phyloP scores from a whole-genome alignment of 2,329 filamentous ascomycete genomes.

The Penicillium sp. region DNA sequence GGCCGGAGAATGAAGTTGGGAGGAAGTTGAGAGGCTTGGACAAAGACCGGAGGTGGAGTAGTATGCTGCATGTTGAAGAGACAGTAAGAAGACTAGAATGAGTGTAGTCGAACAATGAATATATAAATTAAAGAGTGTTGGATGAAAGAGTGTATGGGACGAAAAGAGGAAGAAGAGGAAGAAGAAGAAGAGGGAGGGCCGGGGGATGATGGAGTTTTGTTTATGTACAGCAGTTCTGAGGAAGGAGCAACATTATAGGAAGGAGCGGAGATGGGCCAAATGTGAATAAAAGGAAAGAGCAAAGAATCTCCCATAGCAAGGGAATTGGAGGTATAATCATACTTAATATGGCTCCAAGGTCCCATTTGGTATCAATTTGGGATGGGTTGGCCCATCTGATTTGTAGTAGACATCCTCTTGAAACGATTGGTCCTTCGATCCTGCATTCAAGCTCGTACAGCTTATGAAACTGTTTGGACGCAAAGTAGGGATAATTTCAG shows the following conservation, averaged over 20 bases:
- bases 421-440: background rate
- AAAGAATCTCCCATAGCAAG: background rate
- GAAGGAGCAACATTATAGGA: background rate
- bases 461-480: no score
- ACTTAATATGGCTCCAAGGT: background rate
- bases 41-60: background rate
- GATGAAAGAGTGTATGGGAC: slow-evolving; percentile 13
- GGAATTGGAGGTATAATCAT: background rate
- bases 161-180: slow-evolving; percentile 1
- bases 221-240: background rate
- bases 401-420: background rate
- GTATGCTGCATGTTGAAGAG: slow-evolving; percentile 14
- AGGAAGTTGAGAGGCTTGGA: background rate
- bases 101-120: slow-evolving; percentile 6
- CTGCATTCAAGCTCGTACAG: no score
- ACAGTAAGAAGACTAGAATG: slow-evolving; percentile 2
- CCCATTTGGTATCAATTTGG: no score
- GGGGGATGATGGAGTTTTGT: background rate
- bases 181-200: background rate
- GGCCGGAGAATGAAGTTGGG: slow-evolving; percentile 18
- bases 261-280: background rate
- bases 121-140: background rate
- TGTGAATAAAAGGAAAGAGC: background rate
- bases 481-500: no score
- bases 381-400: background rate